phyloP scores from a whole-genome alignment of 1,284 basidiomycete species.

The Trichosporon sp. region DNA sequence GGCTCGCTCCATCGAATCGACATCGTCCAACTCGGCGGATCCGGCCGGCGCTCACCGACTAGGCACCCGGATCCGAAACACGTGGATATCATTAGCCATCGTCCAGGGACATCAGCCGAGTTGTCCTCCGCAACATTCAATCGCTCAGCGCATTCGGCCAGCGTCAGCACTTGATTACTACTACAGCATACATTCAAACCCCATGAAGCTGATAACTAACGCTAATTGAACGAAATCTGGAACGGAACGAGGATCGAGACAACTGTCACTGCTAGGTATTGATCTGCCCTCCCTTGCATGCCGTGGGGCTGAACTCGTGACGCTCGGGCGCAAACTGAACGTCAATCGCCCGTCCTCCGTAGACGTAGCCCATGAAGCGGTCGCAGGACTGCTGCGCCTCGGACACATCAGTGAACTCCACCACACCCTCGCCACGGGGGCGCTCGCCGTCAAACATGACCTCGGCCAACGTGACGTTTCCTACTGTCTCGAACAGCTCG shows the following conservation, averaged over 20 bases:
- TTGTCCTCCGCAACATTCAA: too few relatives aligned
- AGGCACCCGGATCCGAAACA: neutral
- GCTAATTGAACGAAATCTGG: neutral
- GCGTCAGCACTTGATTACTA: neutral
- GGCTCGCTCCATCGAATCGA: neutral
- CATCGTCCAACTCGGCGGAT: neutral
- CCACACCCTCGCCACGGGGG: conserved; percentile 88
- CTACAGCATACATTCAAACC: neutral
- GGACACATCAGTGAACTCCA: conserved; percentile 80
- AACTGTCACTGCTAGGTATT: neutral
- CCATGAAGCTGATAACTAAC: neutral
- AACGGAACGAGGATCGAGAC: neutral
- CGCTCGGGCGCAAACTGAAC: conserved; percentile 87
- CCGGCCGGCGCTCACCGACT: neutral
- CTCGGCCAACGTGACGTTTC: conserved; percentile 87
- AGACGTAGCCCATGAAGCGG: conserved; percentile 87
- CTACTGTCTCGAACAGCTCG: conserved; percentile 95
- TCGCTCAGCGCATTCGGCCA: neutral
- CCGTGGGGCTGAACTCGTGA: conserved; percentile 78
- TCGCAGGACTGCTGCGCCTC: conserved; percentile 93
- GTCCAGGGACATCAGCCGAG: neutral
- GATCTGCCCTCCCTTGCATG: conserved; percentile 73
- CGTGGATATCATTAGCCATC: neutral
- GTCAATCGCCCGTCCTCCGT: conserved; percentile 81
- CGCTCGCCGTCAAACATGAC: conserved; percentile 85